These are phyloP conservation scores for Zygosaccharomyces siamensis DNA, from an alignment of 805 yeast genomes.

Conservation along the genomic window DNA sequence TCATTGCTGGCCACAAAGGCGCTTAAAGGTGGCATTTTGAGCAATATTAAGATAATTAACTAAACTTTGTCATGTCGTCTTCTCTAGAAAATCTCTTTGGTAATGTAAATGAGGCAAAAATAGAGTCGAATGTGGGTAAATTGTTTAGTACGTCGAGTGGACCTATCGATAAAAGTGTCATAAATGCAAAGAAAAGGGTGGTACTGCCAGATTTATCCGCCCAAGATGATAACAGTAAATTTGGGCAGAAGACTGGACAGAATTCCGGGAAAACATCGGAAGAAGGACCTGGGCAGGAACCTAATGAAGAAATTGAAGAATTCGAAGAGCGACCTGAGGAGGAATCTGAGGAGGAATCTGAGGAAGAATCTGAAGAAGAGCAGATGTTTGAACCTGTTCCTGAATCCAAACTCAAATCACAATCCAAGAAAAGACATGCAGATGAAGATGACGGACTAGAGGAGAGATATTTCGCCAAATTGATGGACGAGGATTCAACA, in stretches of 20 bases:
- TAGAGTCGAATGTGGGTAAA: slow-evolving; percentile 33
- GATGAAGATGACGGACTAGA: slow-evolving; percentile 46
- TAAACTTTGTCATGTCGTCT: slow-evolving; percentile 15
- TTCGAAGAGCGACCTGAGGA: slow-evolving; percentile 13
- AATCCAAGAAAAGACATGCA: slow-evolving; percentile 12
- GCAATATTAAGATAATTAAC: not conserved
- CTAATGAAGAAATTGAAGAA: slow-evolving; percentile 17
- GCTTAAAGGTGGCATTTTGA: not conserved
- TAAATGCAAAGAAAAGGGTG: slow-evolving; percentile 23
- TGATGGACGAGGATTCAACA: slow-evolving; percentile 33
- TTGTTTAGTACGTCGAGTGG: slow-evolving; percentile 41
- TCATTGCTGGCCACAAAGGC: slow-evolving; percentile 16
- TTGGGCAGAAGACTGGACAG: too few relatives aligned
- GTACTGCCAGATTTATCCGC: slow-evolving; percentile 13
- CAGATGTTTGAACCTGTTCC: slow-evolving; percentile 22
- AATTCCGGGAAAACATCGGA: slow-evolving; percentile 1
- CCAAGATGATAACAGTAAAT: slow-evolving; percentile 3
- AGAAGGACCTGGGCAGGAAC: not conserved
- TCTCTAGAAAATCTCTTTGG: slow-evolving; percentile 36
- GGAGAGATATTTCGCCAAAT: slow-evolving; percentile 47
- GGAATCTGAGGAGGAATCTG: slow-evolving; percentile 19
- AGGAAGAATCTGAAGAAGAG: slow-evolving; percentile 28
- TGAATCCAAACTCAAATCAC: slow-evolving; percentile 21
- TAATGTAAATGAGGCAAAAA: slow-evolving; percentile 26
- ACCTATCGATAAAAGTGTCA: slow-evolving; percentile 39